Conservation (phyloP, 441 rosid species). For the Geranium incanum region DNA sequence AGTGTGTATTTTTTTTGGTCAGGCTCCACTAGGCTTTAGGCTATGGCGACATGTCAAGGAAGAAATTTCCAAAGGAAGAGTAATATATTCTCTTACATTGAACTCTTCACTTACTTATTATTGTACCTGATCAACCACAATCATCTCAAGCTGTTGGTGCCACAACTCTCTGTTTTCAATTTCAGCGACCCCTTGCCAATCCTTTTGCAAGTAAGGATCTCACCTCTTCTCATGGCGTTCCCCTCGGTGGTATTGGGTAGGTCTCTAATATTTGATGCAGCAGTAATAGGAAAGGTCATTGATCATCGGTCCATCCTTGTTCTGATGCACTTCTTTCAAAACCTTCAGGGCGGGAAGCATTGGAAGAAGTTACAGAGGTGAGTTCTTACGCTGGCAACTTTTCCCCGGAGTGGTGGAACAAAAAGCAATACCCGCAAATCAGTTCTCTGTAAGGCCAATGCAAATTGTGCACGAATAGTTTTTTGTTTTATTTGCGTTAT, state of each 20-base stretch:
- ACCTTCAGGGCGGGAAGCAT: conserved; percentile 71
- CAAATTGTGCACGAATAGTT: background rate
- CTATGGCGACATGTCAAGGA: conserved; percentile 46
- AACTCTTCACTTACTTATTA: background rate
- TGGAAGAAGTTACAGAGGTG: conserved; percentile 86
- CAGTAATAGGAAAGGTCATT: no score
- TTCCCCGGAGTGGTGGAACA: conserved; percentile 64
- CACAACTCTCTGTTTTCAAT: conserved; percentile 16
- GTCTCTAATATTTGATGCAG: conserved; percentile 18
- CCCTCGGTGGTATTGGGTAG: conserved; percentile 87
- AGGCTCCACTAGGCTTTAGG: conserved; percentile 84
- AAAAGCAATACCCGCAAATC: conserved; percentile 72
- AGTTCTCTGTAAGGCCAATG: conserved; percentile 74
- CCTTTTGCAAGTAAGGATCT: conserved; percentile 50
- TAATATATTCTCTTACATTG: conserved; percentile 21
- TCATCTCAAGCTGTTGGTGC: background rate
- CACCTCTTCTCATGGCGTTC: conserved; percentile 66
- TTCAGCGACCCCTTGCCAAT: conserved; percentile 43
- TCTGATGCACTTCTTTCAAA: background rate
- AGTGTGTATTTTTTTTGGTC: conserved; percentile 16
- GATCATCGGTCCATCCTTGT: background rate
- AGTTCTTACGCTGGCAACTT: conserved; percentile 75
- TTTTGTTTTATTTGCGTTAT: background rate
- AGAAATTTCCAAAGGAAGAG: conserved; percentile 63
- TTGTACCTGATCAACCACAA: background rate